Base-by-base conservation (phyloP, 2,329 filamentous ascomycete species). In the Calonectria pseudoreteaudii region DNA sequence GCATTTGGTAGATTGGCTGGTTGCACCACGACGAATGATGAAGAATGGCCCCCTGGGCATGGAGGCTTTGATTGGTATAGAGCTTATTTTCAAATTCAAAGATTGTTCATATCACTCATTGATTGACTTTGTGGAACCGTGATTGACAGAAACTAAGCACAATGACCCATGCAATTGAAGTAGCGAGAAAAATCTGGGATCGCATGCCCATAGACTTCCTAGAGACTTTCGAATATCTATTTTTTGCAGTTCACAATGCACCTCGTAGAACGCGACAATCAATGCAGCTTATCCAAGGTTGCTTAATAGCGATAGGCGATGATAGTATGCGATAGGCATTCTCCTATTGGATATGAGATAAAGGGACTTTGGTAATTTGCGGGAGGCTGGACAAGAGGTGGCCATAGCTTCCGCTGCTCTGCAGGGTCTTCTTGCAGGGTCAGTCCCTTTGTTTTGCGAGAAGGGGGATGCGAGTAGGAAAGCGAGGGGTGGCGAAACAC, bases 361-460 rank as follows among this genome's bases (percentile, higher is more conserved):
- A 73, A 62, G 71, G 71, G 66, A 73, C 71, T 73, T 73, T 73
- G 71, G 71, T 73, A 60, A 58, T 71, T 52, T 44, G 23, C 41
- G 41, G 44, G 66, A 65, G 65, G 70, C 50, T 60, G 58, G 66
- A 60, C 36, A 58, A 56, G n/a, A 30, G 49, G 53, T 66, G 66
- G 65, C 38, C 65, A 68, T 58, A 65, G 70, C 70, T 68, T 50
- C 31, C 2, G 38, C 4, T 44, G 16, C 18, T 10, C 16, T 30
- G 41, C 23, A 58, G 36, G 64, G 41, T n/a, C 52, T 47, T n/a
- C 52, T 47, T 14, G 47, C 10, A 56, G 14, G 34, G 56, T 34
- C 44, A 26, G 56, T 34, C 44, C 53, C 41, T 41, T 70, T 72
- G 53, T 30, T 30, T 36, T 66, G 52, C 26, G 62, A 49, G 50